Evolutionary conservation across 2,329 filamentous ascomycete genomes (phyloP).

Genomic region (Xylaria sp.): DNA sequence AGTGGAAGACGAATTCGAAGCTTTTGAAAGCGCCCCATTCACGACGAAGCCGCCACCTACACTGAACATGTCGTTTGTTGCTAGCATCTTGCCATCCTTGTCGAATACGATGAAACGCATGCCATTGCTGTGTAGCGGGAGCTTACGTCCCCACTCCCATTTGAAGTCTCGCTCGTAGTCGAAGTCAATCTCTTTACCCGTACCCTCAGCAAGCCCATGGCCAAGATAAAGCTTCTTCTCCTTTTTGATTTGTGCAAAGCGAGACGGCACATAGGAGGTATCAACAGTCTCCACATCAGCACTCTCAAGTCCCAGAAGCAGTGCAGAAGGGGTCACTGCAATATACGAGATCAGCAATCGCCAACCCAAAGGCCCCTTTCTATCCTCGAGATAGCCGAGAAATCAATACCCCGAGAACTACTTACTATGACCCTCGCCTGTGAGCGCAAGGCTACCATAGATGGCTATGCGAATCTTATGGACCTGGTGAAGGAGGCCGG

Average conservation of each 20-base stretch:
- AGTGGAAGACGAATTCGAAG: conserved; percentile 43
- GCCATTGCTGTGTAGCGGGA: conserved; percentile 62
- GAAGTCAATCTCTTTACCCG: conserved; percentile 59
- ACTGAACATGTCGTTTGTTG: conserved; percentile 62
- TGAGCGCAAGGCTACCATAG: conserved; percentile 61
- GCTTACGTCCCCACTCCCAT: conserved; percentile 63
- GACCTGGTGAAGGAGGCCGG: conserved; percentile 56
- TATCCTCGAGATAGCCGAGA: neutral
- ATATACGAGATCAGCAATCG: neutral
- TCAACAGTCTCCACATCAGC: conserved; percentile 61
- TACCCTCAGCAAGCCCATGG: conserved; percentile 52
- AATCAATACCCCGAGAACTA: neutral
- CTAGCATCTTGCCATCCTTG: conserved; percentile 56
- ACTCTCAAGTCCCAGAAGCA: conserved; percentile 61
- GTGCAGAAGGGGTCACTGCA: conserved; percentile 58
- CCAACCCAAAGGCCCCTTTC: neutral
- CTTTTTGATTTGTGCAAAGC: conserved; percentile 59
- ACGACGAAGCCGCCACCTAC: conserved; percentile 64
- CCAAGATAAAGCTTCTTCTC: conserved; percentile 57
- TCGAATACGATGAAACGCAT: conserved; percentile 64
- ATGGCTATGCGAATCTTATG: conserved; percentile 59
- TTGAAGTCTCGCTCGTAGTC: conserved; percentile 60
- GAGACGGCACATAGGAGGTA: conserved; percentile 58
- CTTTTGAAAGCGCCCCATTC: conserved; percentile 59
- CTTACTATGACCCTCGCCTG: conserved; percentile 58